Evolutionary conservation across 768 basidiomycete species (phyloP), one percentile per base, ranked within the genome.

Genomic region (Lyophyllum atratum): DNA sequence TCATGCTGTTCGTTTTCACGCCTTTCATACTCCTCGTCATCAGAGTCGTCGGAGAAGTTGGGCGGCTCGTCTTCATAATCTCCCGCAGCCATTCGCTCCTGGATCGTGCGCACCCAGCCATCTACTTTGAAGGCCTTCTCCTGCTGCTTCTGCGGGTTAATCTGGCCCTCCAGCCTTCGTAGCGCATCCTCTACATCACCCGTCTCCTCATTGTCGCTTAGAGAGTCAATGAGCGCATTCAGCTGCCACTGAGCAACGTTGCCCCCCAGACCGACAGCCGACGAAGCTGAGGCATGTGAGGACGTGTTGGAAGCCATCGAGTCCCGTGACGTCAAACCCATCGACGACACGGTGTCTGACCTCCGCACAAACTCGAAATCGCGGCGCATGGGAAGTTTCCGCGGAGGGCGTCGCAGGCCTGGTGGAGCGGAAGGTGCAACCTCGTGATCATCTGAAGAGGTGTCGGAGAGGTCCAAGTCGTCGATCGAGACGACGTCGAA

Each of bases 141-240:
- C 60, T 84, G 77, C 67, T 89, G 84, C 65, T 83, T 81, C 58
- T 85, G 76, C 0, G 82, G 82, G 68, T 93, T 92, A 52, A 95
- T 90, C 67, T 93, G 86, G 0, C 93, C 95, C 70, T 96, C 93
- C 37, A 97, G 80, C 12, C 89, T 77, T 22, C 82, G 77, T 59
- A 97, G 69, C 17, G 95, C 93, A 7, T 85, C 90, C 29, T 93
- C 92, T 17, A 91, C 88, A 63, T 91, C 93, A 1, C 92, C 92
- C 17, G 73, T 79, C 56, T 87, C 92, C 22, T 81, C 89, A 4
- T 92, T 86, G 52, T 90, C 85, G 59, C 84, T 89, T 61, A 90
- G 74, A 37, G 83, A 85, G 65, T 92, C 88, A 11, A 93, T 78
- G 37, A 93, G 72, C 25, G 89, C 86, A 65, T 90, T 89, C 72